Evolutionary conservation across 352 stramenopile species (phyloP).

Genomic region (Pythium dissimile): DNA sequence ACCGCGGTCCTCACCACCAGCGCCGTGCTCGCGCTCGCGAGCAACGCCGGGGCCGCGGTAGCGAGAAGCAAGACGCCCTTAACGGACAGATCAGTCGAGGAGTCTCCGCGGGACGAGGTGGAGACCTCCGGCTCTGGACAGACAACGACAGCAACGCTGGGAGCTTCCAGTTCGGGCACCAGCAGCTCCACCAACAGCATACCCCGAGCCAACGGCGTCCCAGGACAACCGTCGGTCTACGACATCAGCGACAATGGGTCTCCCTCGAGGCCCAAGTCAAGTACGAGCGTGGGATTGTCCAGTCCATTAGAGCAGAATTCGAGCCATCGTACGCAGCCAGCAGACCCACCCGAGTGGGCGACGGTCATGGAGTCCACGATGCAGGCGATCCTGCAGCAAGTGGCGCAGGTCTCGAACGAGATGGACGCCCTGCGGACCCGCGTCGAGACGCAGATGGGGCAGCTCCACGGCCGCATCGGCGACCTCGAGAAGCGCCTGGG

Average conservation of each 20-base stretch:
- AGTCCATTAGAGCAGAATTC: not conserved
- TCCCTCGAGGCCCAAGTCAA: not conserved
- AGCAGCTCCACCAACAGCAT: not conserved
- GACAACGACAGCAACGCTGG: not conserved
- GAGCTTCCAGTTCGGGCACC: not conserved
- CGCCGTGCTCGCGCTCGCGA: not conserved
- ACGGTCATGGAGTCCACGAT: conserved; percentile 47
- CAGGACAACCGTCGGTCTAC: conserved; percentile 11
- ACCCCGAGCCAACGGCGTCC: not conserved
- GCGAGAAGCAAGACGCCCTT: too few species aligned
- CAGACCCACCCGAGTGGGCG: conserved; percentile 42
- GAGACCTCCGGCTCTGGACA: too few species aligned
- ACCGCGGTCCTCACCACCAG: conserved; percentile 5
- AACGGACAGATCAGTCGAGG: too few species aligned
- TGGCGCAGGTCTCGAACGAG: conserved; percentile 47
- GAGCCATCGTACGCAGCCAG: not conserved
- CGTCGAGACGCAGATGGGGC: conserved; percentile 33
- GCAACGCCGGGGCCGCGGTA: conserved; percentile 3
- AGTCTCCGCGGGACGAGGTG: too few species aligned
- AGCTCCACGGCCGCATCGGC: conserved; percentile 19
- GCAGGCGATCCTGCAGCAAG: conserved; percentile 49
- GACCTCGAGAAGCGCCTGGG: conserved; percentile 41
- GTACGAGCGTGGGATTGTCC: not conserved
- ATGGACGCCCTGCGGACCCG: conserved; percentile 45
- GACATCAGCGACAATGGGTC: conserved; percentile 9